phyloP scores from a whole-genome alignment of 2,329 filamentous ascomycete species.

The Atkinsonella texensis region DNA sequence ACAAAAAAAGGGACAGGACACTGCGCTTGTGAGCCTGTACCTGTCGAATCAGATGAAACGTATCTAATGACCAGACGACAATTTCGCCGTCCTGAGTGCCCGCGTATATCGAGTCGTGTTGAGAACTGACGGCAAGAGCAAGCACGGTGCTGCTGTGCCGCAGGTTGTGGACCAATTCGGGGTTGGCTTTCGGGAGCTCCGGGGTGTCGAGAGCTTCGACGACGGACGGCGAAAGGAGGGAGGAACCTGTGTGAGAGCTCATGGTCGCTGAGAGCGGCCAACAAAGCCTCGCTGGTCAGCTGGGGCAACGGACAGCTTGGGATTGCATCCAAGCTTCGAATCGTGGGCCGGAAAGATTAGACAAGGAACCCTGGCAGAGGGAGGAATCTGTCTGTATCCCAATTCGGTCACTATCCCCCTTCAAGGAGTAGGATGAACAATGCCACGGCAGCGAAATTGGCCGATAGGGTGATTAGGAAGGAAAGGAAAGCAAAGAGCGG shows the following conservation, averaged over 20 bases:
- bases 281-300: constrained; percentile 3
- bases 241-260: not conserved
- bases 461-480: not conserved
- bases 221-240: constrained; percentile 6
- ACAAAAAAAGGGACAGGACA: constrained; percentile 74
- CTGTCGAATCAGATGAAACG: constrained; percentile 66
- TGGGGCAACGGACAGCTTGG: not conserved
- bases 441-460: not conserved
- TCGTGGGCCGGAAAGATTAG: not conserved
- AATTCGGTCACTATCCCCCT: too few species aligned
- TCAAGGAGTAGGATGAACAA: too few species aligned
- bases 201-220: constrained; percentile 9
- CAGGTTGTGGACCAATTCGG: constrained; percentile 62
- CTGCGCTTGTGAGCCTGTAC: constrained; percentile 87
- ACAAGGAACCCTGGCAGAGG: too few species aligned
- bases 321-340: not conserved
- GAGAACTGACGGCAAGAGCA: constrained; percentile 66
- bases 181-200: constrained; percentile 20
- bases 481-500: not conserved
- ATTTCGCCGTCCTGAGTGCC: constrained; percentile 93
- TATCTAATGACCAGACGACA: constrained; percentile 78
- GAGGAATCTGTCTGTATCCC: too few species aligned
- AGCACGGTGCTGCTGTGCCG: constrained; percentile 71
- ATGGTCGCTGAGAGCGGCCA: not conserved
- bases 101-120: constrained; percentile 72